phyloP scores from a whole-genome alignment of 768 basidiomycete genomes.

The Glaciozyma antarctica region DNA sequence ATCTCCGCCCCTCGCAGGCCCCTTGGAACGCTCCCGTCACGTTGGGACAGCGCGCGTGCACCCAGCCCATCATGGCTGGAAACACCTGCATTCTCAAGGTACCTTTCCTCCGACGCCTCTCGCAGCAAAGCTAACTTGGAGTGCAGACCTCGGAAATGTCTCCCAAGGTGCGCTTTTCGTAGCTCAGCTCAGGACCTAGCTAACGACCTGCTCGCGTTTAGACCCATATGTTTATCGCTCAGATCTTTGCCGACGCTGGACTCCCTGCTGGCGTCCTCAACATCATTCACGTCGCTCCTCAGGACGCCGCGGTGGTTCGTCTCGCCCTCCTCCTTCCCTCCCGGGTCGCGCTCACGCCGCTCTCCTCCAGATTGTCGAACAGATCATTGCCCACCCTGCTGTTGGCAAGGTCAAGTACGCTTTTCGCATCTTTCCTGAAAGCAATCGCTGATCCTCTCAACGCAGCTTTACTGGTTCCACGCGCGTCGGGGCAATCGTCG shows the following conservation, averaged over 20 bases:
- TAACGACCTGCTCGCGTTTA: too few relatives aligned
- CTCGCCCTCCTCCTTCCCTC: neutral
- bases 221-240: constrained; percentile 36
- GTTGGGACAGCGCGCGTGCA: constrained; percentile 35
- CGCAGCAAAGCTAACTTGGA: neutral
- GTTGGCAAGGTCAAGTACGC: constrained; percentile 33
- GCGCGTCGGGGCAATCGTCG: constrained; percentile 38
- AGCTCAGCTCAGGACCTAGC: too few relatives aligned
- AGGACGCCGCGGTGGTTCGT: constrained; percentile 28
- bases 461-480: constrained; percentile 41
- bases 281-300: constrained; percentile 36
- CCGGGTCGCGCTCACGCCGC: neutral
- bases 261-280: constrained; percentile 41
- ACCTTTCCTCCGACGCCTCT: neutral
- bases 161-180: constrained; percentile 32
- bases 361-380: constrained; percentile 27
- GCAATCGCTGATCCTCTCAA: neutral
- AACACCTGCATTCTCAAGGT: constrained; percentile 41
- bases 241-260: constrained; percentile 41
- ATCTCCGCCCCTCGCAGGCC: neutral
- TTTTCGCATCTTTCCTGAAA: neutral
- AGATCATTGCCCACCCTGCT: constrained; percentile 33
- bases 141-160: constrained; percentile 37
- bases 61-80: constrained; percentile 42
- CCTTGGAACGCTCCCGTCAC: constrained; percentile 30